These are phyloP conservation scores for Solanum tacnaense DNA, from an alignment of 257 asterid genomes.

Conservation along the genomic window DNA sequence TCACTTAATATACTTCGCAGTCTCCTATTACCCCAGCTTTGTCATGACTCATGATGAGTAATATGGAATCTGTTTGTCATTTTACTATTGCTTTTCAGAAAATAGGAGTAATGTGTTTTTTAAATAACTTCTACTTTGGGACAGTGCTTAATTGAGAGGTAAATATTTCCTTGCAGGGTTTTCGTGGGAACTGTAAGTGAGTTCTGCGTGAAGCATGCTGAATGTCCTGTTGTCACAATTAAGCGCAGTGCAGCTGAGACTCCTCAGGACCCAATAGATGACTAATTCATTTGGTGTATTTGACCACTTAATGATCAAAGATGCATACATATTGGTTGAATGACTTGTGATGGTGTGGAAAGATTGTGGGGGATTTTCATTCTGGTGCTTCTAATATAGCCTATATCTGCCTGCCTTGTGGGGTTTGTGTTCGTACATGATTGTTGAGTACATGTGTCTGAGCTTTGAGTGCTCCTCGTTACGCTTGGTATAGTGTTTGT, in stretches of 20 bases:
- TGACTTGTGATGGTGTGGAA: background rate
- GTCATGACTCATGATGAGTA: background rate
- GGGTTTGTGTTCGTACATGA: background rate
- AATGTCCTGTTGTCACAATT: slow-evolving; percentile 41
- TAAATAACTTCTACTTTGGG: background rate
- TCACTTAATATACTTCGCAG: background rate
- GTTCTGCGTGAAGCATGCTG: slow-evolving; percentile 76
- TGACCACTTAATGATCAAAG: background rate
- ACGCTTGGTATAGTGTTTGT: background rate
- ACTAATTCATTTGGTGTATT: slow-evolving; percentile 8
- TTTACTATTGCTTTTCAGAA: background rate
- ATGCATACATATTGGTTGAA: background rate
- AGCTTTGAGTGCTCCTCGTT: background rate
- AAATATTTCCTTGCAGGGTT: slow-evolving; percentile 36
- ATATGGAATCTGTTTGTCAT: background rate
- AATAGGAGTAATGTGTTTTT: background rate
- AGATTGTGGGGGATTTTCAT: background rate
- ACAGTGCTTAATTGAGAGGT: background rate
- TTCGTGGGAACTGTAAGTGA: slow-evolving; percentile 93
- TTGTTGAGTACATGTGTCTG: background rate
- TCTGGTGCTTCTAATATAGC: background rate
- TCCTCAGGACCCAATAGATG: slow-evolving; percentile 49
- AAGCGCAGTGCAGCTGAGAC: slow-evolving; percentile 48
- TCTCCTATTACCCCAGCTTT: background rate
- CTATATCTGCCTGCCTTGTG: background rate